Base-by-base conservation (phyloP, 78 protist genomes). In the Guillardia theta region DNA sequence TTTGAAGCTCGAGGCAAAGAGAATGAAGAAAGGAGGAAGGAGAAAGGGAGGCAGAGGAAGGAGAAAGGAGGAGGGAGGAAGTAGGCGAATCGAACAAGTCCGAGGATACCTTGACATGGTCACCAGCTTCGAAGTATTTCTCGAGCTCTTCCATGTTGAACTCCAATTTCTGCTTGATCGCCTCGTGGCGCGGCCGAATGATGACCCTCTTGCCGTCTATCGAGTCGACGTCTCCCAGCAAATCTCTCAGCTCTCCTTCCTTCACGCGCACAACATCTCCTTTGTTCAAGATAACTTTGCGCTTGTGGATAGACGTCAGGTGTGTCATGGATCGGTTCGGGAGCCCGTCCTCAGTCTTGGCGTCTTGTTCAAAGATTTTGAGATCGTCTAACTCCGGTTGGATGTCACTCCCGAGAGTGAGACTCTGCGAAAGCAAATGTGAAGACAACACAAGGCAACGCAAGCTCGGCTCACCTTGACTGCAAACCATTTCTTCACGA, bases 101-200 rank as follows among this genome's bases (percentile, higher is more conserved):
- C n/a, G n/a, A n/a, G n/a, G n/a, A n/a, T n/a, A n/a, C n/a, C 41
- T 70, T 70, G 36, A 70, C 83, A 43, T 70, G 83, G 83, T 70
- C 83, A 1, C 83, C 83, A 1, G n/a, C 21, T 24, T 70, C 83
- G 41, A 70, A 70, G 83, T 70, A 70, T 43, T 4, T 70, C 4
- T 70, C 83, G 41, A 70, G 83, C 83, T 70, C 83, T 0, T 70
- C 45, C 27, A 33, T 33, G 33, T 24, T 33, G 83, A 70, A 70
- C 83, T 70, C 83, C 21, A 70, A 43, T 24, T 33, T 70, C 83
- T 70, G 83, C 83, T 70, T 70, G 83, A 70, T 70, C n/a, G 70
- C 70, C 70, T 58, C 70, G 70, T 58, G 70, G 39, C 70, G 70
- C 70, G 70, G 6, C 27, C 6, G 27, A 3, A 6, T 30, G 70